These are phyloP conservation scores for Rhizopus delemar DNA, from an alignment of 371 early-diverging fungal species.

Conservation along the genomic window DNA sequence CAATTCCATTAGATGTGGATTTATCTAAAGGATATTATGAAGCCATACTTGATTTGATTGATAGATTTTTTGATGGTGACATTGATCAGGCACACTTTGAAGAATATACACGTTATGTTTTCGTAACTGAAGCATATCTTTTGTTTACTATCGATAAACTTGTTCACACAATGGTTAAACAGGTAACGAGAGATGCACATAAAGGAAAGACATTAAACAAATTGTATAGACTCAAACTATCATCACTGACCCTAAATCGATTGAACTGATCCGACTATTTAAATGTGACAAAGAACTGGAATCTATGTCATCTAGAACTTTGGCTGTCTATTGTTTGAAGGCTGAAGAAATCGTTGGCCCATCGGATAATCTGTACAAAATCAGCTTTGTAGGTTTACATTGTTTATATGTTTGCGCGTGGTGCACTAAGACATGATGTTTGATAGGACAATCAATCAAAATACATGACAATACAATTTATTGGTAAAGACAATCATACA, in stretches of 20 bases:
- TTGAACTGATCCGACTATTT: constrained; percentile 42
- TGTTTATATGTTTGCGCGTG: too few species aligned
- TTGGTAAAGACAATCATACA: constrained; percentile 84
- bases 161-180: constrained; percentile 70
- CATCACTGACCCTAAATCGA: constrained; percentile 44
- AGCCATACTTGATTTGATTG: constrained; percentile 68
- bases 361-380: constrained; percentile 83
- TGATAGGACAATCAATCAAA: constrained; percentile 56
- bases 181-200: constrained; percentile 47
- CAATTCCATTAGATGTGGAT: constrained; percentile 44
- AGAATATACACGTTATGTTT: constrained; percentile 79
- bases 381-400: constrained; percentile 72
- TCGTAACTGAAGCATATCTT: constrained; percentile 79
- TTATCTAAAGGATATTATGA: constrained; percentile 60
- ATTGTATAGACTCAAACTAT: constrained; percentile 34
- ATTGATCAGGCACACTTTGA: constrained; percentile 85
- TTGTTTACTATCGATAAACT: constrained; percentile 85
- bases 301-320: constrained; percentile 29
- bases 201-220: neutral
- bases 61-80: constrained; percentile 72
- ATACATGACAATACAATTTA: constrained; percentile 81
- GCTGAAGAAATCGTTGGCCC: constrained; percentile 77
- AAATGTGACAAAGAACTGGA: constrained; percentile 35
- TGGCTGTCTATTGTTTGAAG: constrained; percentile 74
- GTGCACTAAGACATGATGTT: neutral